A percentile compares a stretch with the other conserved stretches of the same genome.
Evolutionary conservation across 73 alveolate species (phyloP).

Genomic region (Urostyla sp.): DNA sequence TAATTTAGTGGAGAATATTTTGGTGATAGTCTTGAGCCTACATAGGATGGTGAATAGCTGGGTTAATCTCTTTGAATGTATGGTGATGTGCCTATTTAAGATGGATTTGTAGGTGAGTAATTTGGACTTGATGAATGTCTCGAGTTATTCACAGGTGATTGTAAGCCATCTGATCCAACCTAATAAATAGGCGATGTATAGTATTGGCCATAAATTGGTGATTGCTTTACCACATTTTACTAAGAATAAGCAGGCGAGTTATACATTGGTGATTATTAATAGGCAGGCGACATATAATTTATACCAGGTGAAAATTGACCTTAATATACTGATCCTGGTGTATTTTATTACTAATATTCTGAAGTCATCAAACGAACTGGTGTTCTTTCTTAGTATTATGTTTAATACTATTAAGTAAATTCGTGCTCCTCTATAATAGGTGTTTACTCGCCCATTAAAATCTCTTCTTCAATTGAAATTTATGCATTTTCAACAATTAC

Average conservation of each 20-base stretch:
- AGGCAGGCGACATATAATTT: conserved; percentile 21
- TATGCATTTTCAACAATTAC: conserved; percentile 67
- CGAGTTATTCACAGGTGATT: conserved; percentile 34
- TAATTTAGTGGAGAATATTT: conserved; percentile 33
- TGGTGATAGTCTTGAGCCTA: conserved; percentile 8
- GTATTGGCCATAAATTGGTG: too few species aligned
- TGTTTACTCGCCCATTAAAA: neutral
- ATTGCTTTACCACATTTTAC: too few species aligned
- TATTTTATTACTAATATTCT: conserved; percentile 7
- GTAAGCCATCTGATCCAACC: conserved; percentile 11
- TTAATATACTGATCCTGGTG: conserved; percentile 9
- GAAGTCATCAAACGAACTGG: conserved; percentile 34
- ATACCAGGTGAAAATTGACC: conserved; percentile 18
- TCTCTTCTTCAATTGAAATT: conserved; percentile 53
- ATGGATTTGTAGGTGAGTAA: conserved; percentile 11
- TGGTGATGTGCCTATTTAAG: neutral
- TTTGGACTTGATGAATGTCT: conserved; percentile 19
- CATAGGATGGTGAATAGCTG: conserved; percentile 24
- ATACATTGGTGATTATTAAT: conserved; percentile 27
- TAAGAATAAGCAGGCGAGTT: too few species aligned
- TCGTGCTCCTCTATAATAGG: conserved; percentile 34
- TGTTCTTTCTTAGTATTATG: neutral
- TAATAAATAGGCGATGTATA: conserved; percentile 49
- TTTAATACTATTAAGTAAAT: neutral
- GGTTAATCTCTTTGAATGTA: neutral